Base-by-base conservation (phyloP, 345 rosid genomes). In the Trapa bicornis region DNA sequence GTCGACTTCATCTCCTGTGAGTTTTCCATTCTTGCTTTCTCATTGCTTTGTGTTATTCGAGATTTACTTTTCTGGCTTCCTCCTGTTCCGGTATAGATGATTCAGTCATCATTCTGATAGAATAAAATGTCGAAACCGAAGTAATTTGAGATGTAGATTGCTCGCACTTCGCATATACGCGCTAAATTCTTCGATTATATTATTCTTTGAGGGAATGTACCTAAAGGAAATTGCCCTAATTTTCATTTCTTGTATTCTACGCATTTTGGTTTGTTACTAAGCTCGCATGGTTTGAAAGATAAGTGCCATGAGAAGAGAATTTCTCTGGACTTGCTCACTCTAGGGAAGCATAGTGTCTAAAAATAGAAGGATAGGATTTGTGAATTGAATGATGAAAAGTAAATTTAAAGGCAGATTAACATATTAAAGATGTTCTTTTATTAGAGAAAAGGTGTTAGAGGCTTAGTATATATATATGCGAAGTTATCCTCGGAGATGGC, bases 1-100 rank as follows among this genome's bases (percentile, higher is more conserved):
- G 78, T 87, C 96, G 73, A 82, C 96, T 65, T 87, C 96, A 15
- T 91, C 97, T 74, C 96, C 96, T 70, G 97, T 91, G 78, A 82
- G 94, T 82, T 13, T 45, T 56, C 53, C 61, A 1, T 37, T 61
- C n/a, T 22, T 52, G 64, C 53, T 62, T 66, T 22, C n/a, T 58
- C 52, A 41, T 41, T 70, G 72, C 72, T 43, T 37, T 16, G 2
- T 45, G 57, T 65, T 62, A 69, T 63, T 69, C 65, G 14, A 42
- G 4, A 47, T 48, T 67, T 33, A 63, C 47, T 65, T 65, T 74
- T 47, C 2, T 32, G 2, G 38, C 15, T 32, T 58, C 15, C 61
- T 57, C 63, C 63, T 58, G 37, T 12, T n/a, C 60, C 11, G 29
- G 33, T 10, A 22, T 33, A n/a, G 33, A 33, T 58, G 38, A 58